Evolutionary conservation across 2,329 filamentous ascomycete species (phyloP).

Genomic region (Aureobasidium lini): DNA sequence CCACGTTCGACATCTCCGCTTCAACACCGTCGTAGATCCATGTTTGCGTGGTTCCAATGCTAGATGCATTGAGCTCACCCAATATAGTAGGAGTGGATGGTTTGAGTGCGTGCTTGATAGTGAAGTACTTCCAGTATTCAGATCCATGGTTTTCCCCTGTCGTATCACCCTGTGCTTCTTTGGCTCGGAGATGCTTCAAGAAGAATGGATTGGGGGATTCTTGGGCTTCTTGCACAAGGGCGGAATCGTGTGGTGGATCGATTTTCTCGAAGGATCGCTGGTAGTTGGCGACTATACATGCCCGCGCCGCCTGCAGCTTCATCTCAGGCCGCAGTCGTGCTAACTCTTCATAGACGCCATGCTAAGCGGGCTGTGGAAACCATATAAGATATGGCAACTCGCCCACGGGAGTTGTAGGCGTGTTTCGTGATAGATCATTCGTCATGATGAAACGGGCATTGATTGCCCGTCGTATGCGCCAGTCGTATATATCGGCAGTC

Average conservation of each 20-base stretch:
- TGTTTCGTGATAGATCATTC: slow-evolving; percentile 21
- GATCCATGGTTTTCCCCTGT: neutral
- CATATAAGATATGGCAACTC: slow-evolving; percentile 11
- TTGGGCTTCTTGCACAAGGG: slow-evolving; percentile 2
- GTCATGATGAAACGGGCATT: slow-evolving; percentile 28
- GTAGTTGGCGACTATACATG: slow-evolving; percentile 12
- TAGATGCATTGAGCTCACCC: neutral
- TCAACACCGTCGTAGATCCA: slow-evolving; percentile 4
- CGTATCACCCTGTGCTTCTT: slow-evolving; percentile 11
- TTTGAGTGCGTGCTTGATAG: slow-evolving; percentile 4
- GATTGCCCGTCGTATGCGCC: slow-evolving; percentile 18
- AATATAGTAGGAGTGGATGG: neutral
- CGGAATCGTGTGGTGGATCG: slow-evolving; percentile 4
- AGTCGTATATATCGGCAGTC: neutral
- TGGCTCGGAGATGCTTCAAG: slow-evolving; percentile 3
- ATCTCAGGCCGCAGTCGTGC: neutral
- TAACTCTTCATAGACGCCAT: neutral
- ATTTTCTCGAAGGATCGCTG: neutral
- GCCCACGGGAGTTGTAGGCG: neutral
- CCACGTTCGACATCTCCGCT: neutral
- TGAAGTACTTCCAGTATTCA: slow-evolving; percentile 3
- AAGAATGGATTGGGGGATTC: slow-evolving; percentile 1
- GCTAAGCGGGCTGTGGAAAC: neutral
- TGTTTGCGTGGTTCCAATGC: neutral
- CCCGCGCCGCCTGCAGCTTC: slow-evolving; percentile 2